These are phyloP conservation scores for Backusella tuberculispora DNA, from an alignment of 192 early-diverging fungal genomes.

Conservation along the genomic window DNA sequence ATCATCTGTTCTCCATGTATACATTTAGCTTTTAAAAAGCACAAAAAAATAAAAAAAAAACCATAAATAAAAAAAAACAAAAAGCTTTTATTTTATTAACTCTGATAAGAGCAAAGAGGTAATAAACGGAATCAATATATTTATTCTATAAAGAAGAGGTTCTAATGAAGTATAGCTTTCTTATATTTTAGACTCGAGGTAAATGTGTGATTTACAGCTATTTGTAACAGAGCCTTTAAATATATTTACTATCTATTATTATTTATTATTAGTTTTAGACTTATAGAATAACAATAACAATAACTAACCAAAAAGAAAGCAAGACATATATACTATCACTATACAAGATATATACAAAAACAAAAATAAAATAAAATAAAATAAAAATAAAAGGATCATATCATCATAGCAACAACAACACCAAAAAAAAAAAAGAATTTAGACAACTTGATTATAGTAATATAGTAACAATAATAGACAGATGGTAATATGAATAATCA, in stretches of 20 bases:
- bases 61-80: neutral
- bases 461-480: too few relatives aligned
- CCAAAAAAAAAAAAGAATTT: too few relatives aligned
- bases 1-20: constrained; percentile 3
- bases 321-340: neutral
- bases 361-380: too few relatives aligned
- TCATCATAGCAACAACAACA: too few relatives aligned
- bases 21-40: neutral
- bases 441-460: too few relatives aligned
- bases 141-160: neutral
- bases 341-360: neutral
- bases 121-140: neutral
- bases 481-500: too few relatives aligned
- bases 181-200: neutral
- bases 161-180: neutral
- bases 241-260: neutral
- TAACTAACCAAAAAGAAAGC: neutral
- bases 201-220: neutral
- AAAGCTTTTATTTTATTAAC: constrained; percentile 3
- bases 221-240: too few relatives aligned
- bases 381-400: too few relatives aligned
- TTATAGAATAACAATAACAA: neutral
- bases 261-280: neutral
- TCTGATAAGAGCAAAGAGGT: neutral
- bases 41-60: neutral